These are phyloP conservation scores for Immersiella caudata DNA, from an alignment of 495 filamentous ascomycete species.

Conservation along the genomic window DNA sequence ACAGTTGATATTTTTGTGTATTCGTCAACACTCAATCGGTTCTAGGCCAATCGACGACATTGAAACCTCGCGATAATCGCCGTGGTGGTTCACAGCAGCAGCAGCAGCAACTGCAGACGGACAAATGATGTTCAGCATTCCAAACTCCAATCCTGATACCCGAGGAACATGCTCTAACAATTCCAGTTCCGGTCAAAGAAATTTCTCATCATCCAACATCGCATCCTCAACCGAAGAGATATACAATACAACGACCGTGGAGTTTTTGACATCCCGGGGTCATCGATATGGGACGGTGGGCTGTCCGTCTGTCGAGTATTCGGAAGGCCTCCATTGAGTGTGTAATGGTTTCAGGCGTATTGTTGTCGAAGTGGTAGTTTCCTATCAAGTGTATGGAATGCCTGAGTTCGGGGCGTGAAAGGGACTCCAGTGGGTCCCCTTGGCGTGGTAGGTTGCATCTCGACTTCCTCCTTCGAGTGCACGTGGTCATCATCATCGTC, in stretches of 20 bases:
- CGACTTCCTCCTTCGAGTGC: conserved; percentile 37
- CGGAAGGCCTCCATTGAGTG: background rate
- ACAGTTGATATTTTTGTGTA: background rate
- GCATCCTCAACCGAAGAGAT: background rate
- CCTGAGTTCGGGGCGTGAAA: conserved; percentile 57
- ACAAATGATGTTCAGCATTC: background rate
- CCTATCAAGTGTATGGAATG: conserved; percentile 57
- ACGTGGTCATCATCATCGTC: conserved; percentile 45
- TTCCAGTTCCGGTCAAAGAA: background rate
- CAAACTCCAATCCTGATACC: background rate
- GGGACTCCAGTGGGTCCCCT: conserved; percentile 34
- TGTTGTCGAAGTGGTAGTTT: conserved; percentile 43
- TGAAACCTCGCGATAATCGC: background rate
- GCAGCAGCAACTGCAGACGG: background rate
- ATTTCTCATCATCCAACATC: background rate
- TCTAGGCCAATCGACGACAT: background rate
- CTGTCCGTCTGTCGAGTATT: background rate
- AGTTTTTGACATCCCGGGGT: background rate
- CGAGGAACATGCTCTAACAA: background rate
- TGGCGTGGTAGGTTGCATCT: conserved; percentile 49
- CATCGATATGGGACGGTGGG: background rate
- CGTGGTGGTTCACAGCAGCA: background rate
- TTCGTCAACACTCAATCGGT: background rate
- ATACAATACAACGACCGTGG: background rate
- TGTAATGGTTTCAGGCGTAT: background rate